Evolutionary conservation across 208 protist species (phyloP).

Genomic region (Leishmania amazonensis): DNA sequence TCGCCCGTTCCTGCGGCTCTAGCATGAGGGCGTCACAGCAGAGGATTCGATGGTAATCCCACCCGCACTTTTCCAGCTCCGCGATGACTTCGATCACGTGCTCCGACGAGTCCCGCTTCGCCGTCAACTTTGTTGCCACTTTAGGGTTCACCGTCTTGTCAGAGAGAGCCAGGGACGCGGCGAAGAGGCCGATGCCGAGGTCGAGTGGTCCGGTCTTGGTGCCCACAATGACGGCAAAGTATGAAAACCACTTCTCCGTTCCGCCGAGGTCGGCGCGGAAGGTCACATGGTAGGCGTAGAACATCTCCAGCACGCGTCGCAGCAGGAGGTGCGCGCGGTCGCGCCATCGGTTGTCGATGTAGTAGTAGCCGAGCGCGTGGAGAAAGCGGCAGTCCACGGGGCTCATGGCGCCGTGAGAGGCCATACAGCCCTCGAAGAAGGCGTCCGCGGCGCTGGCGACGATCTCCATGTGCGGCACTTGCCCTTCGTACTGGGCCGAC

Average conservation of each 20-base stretch:
- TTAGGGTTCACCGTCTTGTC: slow-evolving; percentile 47
- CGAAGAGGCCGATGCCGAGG: slow-evolving; percentile 72
- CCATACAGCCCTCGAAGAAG: slow-evolving; percentile 45
- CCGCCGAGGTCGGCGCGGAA: slow-evolving; percentile 40
- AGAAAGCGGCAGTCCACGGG: slow-evolving; percentile 48
- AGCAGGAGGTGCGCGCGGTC: slow-evolving; percentile 45
- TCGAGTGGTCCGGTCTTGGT: slow-evolving; percentile 78
- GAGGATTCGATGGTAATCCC: slow-evolving; percentile 61
- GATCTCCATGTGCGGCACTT: slow-evolving; percentile 31
- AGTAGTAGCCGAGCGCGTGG: slow-evolving; percentile 51
- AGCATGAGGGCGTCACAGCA: slow-evolving; percentile 47
- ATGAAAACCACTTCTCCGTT: slow-evolving; percentile 37
- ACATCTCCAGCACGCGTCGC: slow-evolving; percentile 47
- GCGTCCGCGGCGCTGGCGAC: slow-evolving; percentile 32
- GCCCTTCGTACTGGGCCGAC: slow-evolving; percentile 29
- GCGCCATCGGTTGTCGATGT: slow-evolving; percentile 48
- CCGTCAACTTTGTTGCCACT: slow-evolving; percentile 30
- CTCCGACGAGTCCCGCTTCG: slow-evolving; percentile 42
- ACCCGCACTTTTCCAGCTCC: slow-evolving; percentile 63
- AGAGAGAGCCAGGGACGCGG: slow-evolving; percentile 45
- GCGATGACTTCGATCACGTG: slow-evolving; percentile 46
- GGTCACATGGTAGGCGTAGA: slow-evolving; percentile 48
- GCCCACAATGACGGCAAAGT: slow-evolving; percentile 59
- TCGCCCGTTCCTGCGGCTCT: slow-evolving; percentile 33
- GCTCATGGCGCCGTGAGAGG: slow-evolving; percentile 37